These are phyloP conservation scores for Bonia amplexicaulis DNA, from an alignment of 176 grass and related monocot genomes.

Conservation along the genomic window DNA sequence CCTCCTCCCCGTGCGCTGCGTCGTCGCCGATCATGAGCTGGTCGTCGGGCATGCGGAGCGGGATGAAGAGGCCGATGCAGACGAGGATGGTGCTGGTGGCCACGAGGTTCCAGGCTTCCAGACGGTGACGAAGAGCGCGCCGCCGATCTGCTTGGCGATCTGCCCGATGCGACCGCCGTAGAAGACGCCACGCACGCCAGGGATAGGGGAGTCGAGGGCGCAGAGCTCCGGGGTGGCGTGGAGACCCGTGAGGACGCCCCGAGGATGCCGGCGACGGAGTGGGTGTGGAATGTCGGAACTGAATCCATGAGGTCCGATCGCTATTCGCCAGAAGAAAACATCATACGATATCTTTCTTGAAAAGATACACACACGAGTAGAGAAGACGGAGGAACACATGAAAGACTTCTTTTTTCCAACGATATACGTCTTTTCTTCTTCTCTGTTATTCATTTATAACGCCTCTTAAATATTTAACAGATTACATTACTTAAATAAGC, in stretches of 20 bases:
- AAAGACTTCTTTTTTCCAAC: too few relatives aligned
- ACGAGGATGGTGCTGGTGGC: slow-evolving; percentile 54
- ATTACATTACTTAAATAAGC: too few relatives aligned
- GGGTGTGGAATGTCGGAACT: slow-evolving; percentile 41
- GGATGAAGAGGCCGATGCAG: slow-evolving; percentile 46
- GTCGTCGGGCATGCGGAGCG: slow-evolving; percentile 61
- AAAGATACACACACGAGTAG: too few relatives aligned
- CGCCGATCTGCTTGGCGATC: slow-evolving; percentile 59
- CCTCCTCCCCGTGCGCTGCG: slow-evolving; percentile 69
- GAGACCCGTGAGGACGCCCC: slow-evolving; percentile 67
- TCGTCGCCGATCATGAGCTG: slow-evolving; percentile 69
- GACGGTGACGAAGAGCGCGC: slow-evolving; percentile 43
- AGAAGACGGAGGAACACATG: too few relatives aligned
- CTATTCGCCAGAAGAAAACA: too few relatives aligned
- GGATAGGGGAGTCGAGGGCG: slow-evolving; percentile 37
- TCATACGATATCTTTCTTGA: too few relatives aligned
- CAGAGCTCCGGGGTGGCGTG: slow-evolving; percentile 52
- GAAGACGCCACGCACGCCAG: slow-evolving; percentile 41
- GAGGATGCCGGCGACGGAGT: slow-evolving; percentile 55
- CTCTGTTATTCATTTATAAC: too few relatives aligned
- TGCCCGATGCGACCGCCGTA: slow-evolving; percentile 54
- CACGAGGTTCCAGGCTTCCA: slow-evolving; percentile 70
- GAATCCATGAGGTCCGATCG: too few relatives aligned
- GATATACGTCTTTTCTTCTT: too few relatives aligned
- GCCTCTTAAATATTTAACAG: too few relatives aligned